Evolutionary conservation across 257 asterid genomes (phyloP).

Genomic region (Solanum ossicruentum): DNA sequence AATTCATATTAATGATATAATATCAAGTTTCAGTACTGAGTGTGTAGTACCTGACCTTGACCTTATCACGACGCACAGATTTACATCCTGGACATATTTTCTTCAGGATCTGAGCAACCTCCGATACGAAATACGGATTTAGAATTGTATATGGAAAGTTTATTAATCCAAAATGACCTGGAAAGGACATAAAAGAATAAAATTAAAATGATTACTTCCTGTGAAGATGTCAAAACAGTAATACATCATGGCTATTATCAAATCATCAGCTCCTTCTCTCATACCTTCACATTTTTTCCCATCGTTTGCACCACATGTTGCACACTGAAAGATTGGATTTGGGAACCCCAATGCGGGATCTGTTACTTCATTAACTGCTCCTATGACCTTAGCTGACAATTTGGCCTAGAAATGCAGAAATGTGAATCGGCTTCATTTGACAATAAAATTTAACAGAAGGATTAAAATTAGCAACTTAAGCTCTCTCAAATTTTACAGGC

Average conservation of each 20-base stretch:
- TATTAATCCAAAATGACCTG: slow-evolving; percentile 95
- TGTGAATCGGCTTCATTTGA: neutral
- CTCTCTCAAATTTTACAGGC: neutral
- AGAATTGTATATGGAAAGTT: slow-evolving; percentile 58
- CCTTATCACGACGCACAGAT: slow-evolving; percentile 29
- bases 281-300: slow-evolving; percentile 78
- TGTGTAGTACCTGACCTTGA: slow-evolving; percentile 55
- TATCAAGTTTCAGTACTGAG: slow-evolving; percentile 13
- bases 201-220: neutral
- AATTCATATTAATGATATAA: neutral
- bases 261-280: slow-evolving; percentile 3
- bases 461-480: neutral
- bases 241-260: slow-evolving; percentile 1
- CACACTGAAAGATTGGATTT: slow-evolving; percentile 38
- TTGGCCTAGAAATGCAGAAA: slow-evolving; percentile 27
- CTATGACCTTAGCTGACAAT: slow-evolving; percentile 33
- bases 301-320: slow-evolving; percentile 64
- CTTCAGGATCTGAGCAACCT: slow-evolving; percentile 62
- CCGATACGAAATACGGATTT: slow-evolving; percentile 69
- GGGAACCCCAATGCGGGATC: slow-evolving; percentile 86
- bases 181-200: slow-evolving; percentile 10
- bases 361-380: slow-evolving; percentile 56
- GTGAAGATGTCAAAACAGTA: neutral
- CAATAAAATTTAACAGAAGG: neutral
- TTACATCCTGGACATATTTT: slow-evolving; percentile 89